A percentile compares a stretch with the other conserved stretches of the same genome.
Conservation (phyloP, 805 yeast genomes). For the Priceomyces fermenticarens region DNA sequence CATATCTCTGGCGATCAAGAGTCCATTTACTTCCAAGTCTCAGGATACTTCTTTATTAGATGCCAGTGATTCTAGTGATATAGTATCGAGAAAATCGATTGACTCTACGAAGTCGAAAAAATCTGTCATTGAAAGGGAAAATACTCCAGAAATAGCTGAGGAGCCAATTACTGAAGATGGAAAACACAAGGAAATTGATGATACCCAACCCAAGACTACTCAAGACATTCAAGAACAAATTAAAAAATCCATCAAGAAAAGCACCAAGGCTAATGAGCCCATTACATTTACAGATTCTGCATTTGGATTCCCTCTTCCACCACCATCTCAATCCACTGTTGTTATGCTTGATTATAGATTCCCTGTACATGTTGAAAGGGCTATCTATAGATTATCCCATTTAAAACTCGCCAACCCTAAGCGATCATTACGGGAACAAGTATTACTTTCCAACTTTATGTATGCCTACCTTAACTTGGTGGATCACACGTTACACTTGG, state of each 20-base stretch:
- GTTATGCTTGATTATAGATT: slow-evolving; percentile 82
- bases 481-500: slow-evolving; percentile 79
- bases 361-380: slow-evolving; percentile 94
- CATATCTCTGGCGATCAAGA: neutral
- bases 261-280: slow-evolving; percentile 44
- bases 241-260: slow-evolving; percentile 38
- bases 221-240: slow-evolving; percentile 43
- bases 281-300: slow-evolving; percentile 67
- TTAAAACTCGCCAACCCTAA: slow-evolving; percentile 92
- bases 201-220: slow-evolving; percentile 28
- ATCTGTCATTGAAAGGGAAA: neutral
- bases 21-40: neutral
- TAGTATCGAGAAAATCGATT: neutral
- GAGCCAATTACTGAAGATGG: neutral
- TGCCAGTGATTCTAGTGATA: neutral
- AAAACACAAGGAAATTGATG: slow-evolving; percentile 9
- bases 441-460: slow-evolving; percentile 91
- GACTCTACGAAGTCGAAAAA: neutral
- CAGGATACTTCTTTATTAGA: neutral
- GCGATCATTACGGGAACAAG: slow-evolving; percentile 89
- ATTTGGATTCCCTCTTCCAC: slow-evolving; percentile 84
- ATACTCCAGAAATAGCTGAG: neutral
- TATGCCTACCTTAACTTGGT: slow-evolving; percentile 93
- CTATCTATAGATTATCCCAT: slow-evolving; percentile 89
- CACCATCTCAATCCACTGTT: slow-evolving; percentile 70